Evolutionary conservation across 345 rosid species (phyloP), one percentile per base, ranked within the genome.

Genomic region (Pugionium cornutum): DNA sequence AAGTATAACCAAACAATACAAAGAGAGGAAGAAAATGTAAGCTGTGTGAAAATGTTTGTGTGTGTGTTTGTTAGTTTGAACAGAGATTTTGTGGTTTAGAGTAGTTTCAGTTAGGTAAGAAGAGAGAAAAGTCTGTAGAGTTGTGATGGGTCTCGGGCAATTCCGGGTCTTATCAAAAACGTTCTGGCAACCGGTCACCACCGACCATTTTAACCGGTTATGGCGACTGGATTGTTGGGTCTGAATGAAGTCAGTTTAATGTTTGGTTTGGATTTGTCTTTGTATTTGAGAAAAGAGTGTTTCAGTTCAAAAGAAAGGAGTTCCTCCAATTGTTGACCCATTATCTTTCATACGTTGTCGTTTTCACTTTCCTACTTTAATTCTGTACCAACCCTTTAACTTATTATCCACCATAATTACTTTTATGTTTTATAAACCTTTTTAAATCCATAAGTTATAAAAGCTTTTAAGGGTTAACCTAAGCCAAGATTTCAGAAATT

Each of bases 291-390:
- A 9, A 45, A 39, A 31, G 34, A 64, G 8, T 64, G 76, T 3
- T 77, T 76, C 85, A 69, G 76, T 77, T 57, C 79, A 72, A 89
- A 86, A 82, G 81, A 44, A 64, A 29, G 82, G 82, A 52, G 62
- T 76, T 82, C 81, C 83, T 70, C 18, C 18, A 18, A 59, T 64
- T 48, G 74, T 18, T 75, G 72, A 44, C 34, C 39, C 35, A 2
- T 49, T 65, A 18, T 36, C 30, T 58, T 45, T 18, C 2, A 25
- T 51, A 36, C 5, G 32, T 30, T 66, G 42, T 58, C 26, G 53
- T 50, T 59, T 50, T 30, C 2, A 3, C 9, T 34, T 55, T 53
- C 10, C 4, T 36, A 61, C n/a, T 69, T 53, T 34, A 29, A 31
- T 55, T 48, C 40, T 34, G 1, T 18, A 18, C 18, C 18, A 18